These are phyloP conservation scores for Pseudomicrostroma phylloplanum DNA, from an alignment of 1,284 basidiomycete species.

Conservation along the genomic window DNA sequence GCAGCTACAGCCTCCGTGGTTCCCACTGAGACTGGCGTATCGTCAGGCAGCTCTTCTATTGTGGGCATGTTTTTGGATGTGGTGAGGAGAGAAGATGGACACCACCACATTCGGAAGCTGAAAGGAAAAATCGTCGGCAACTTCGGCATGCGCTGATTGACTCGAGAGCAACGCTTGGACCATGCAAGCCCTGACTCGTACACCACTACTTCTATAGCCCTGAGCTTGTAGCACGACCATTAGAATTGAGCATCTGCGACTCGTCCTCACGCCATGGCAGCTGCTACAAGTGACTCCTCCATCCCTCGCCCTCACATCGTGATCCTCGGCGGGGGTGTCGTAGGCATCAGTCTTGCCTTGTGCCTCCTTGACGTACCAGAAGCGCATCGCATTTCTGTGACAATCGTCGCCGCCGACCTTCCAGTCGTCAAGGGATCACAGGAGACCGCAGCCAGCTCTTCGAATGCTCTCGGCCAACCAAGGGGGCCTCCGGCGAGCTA, in stretches of 20 bases:
- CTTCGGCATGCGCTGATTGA: too few species aligned
- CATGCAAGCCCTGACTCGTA: too few species aligned
- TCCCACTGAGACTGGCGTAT: background rate
- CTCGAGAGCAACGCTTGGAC: too few species aligned
- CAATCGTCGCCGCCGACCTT: constrained; percentile 8
- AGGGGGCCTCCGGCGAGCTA: constrained; percentile 7
- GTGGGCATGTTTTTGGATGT: background rate
- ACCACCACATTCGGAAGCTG: too few species aligned
- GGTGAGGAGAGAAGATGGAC: too few species aligned
- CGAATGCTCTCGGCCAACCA: background rate
- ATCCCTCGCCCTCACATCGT: constrained; percentile 7
- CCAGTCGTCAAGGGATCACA: background rate
- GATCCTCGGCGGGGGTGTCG: constrained; percentile 15
- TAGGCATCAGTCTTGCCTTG: constrained; percentile 11
- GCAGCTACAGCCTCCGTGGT: background rate
- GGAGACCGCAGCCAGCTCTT: background rate
- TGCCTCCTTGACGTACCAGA: constrained; percentile 10
- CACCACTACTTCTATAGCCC: too few species aligned
- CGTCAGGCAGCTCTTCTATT: constrained; percentile 3
- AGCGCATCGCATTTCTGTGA: constrained; percentile 4
- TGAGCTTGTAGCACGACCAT: too few species aligned
- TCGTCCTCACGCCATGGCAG: too few species aligned
- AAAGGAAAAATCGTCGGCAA: too few species aligned
- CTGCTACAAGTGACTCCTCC: background rate
- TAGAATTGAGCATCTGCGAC: too few species aligned